Evolutionary conservation across 805 yeast species (phyloP).

Genomic region (Candida orba): DNA sequence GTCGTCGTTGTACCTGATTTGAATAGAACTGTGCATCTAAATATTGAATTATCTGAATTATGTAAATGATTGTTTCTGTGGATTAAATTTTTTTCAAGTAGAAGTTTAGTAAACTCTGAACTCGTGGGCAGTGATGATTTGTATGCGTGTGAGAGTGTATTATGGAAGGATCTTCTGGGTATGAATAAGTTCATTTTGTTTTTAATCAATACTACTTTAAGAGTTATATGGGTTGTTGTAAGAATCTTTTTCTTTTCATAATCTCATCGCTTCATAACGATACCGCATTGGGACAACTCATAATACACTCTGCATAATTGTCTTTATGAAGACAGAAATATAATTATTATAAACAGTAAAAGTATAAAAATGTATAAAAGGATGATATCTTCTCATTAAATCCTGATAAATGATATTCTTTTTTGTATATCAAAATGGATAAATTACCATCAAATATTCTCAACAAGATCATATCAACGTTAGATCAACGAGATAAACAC

Average conservation of each 20-base stretch:
- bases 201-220: too few species aligned
- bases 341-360: too few species aligned
- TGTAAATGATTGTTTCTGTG: constrained; percentile 28
- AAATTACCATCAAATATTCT: not conserved
- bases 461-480: not conserved
- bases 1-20: constrained; percentile 36
- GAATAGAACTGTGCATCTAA: constrained; percentile 76
- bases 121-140: not conserved
- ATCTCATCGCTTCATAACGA: too few species aligned
- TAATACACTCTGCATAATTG: too few species aligned
- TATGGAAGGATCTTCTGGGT: not conserved
- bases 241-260: too few species aligned
- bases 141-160: not conserved
- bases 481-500: not conserved
- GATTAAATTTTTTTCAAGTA: constrained; percentile 31
- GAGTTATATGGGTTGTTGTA: too few species aligned
- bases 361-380: too few species aligned
- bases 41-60: constrained; percentile 30
- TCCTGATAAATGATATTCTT: too few species aligned
- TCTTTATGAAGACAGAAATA: too few species aligned
- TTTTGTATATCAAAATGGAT: too few species aligned
- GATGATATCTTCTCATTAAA: too few species aligned
- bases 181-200: not conserved
- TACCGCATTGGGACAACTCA: too few species aligned
- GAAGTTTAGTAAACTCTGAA: constrained; percentile 22